phyloP scores from a whole-genome alignment of 306 rosid genomes.

The Dalbergia cochinchinensis region DNA sequence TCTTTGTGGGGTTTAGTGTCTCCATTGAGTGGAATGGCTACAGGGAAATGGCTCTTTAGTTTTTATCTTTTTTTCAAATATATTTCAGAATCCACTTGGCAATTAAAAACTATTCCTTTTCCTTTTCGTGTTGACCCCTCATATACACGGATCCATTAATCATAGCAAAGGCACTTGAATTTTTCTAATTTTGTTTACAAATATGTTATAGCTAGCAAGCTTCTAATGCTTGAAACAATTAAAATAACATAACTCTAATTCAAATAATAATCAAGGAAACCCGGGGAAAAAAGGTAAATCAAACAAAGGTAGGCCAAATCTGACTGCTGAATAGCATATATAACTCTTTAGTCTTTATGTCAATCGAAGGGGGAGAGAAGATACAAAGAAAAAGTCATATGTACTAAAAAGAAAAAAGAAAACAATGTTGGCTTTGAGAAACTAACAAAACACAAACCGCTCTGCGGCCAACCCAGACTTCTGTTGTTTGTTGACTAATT shows the following conservation, averaged over 20 bases:
- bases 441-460: conserved; percentile 22
- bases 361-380: background rate
- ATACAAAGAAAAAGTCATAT: conserved; percentile 14
- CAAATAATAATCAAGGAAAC: background rate
- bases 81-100: conserved; percentile 13
- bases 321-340: conserved; percentile 21
- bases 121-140: background rate
- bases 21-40: conserved; percentile 1
- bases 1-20: conserved; percentile 42
- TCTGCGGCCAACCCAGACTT: conserved; percentile 11
- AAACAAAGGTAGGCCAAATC: conserved; percentile 19
- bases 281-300: background rate
- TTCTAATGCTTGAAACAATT: too few species aligned
- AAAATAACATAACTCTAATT: too few species aligned
- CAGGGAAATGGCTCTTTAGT: background rate
- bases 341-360: background rate
- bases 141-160: too few species aligned
- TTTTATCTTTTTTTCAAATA: background rate
- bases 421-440: background rate
- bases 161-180: too few species aligned
- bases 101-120: background rate
- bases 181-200: too few species aligned
- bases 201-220: too few species aligned
- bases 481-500: conserved; percentile 45
- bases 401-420: background rate